A percentile compares a stretch with the other conserved stretches of the same genome.
Conservation (phyloP, 352 stramenopile species). For the Phytophthora sansomeana region DNA sequence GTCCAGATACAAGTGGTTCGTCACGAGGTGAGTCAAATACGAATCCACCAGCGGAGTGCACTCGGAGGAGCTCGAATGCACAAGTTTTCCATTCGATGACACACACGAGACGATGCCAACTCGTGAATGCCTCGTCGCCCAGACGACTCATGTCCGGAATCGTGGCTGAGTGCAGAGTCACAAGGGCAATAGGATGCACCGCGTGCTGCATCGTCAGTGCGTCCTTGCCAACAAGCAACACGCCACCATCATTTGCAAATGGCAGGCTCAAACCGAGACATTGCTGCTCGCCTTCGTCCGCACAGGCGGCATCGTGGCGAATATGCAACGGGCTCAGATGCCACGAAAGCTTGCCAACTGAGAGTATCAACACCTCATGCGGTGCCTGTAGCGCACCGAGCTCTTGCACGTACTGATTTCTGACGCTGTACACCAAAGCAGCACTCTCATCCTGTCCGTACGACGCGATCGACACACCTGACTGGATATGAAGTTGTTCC, state of each 20-base stretch:
- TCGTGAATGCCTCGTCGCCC: constrained; percentile 22
- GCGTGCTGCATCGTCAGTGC: constrained; percentile 33
- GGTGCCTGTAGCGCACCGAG: constrained; percentile 7
- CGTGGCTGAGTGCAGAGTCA: constrained; percentile 27
- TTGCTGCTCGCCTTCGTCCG: constrained; percentile 20
- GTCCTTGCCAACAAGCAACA: constrained; percentile 44
- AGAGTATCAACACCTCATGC: constrained; percentile 45
- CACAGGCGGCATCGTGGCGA: constrained; percentile 34
- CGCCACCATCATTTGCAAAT: constrained; percentile 23
- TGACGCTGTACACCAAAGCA: constrained; percentile 39
- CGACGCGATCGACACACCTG: constrained; percentile 30
- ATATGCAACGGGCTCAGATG: constrained; percentile 35
- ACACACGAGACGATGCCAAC: constrained; percentile 45
- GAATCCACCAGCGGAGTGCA: constrained; percentile 47
- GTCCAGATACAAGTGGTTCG: constrained; percentile 44
- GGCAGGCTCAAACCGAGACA: constrained; percentile 50
- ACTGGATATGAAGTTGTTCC: constrained; percentile 26
- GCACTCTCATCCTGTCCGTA: constrained; percentile 24
- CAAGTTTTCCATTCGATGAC: constrained; percentile 32
- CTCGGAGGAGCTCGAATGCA: constrained; percentile 28
- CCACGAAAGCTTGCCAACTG: constrained; percentile 58
- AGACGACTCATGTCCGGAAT: constrained; percentile 28
- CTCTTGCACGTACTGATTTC: constrained; percentile 25
- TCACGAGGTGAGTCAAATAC: constrained; percentile 42
- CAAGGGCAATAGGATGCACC: constrained; percentile 17